Percentiles rank a stretch among this genome's conserved stretches.
Conservation (phyloP, 1,284 basidiomycete genomes). For the Taiwanofungus camphoratus region DNA sequence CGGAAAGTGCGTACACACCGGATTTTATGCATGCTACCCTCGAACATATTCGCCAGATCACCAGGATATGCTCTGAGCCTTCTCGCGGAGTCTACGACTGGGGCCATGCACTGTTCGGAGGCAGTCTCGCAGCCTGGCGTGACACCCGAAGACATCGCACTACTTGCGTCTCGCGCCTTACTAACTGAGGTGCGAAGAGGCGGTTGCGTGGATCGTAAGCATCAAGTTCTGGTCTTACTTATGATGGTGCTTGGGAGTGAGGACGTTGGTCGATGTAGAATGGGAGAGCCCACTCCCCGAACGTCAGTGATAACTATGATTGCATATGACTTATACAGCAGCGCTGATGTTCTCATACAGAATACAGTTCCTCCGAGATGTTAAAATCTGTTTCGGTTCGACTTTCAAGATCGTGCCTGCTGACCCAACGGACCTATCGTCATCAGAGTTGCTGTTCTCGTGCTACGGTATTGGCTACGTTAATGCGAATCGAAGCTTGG, state of each 20-base stretch:
- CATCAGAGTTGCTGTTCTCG: conserved; percentile 60
- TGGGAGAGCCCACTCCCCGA: conserved; percentile 77
- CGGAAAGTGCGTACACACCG: conserved; percentile 67
- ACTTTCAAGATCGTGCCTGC: conserved; percentile 42
- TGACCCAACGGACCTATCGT: conserved; percentile 42
- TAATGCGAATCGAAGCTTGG: conserved; percentile 69
- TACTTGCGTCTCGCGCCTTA: conserved; percentile 73
- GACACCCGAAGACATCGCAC: conserved; percentile 90
- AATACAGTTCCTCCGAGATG: conserved; percentile 86
- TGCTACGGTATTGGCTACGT: conserved; percentile 78
- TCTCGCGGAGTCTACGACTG: conserved; percentile 89
- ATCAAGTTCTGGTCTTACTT: conserved; percentile 85
- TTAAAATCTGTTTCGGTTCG: conserved; percentile 75
- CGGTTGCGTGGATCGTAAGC: conserved; percentile 88
- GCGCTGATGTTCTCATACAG: conserved; percentile 36
- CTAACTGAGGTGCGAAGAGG: conserved; percentile 76
- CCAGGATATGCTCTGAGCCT: conserved; percentile 94
- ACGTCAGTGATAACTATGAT: conserved; percentile 59
- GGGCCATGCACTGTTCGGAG: conserved; percentile 85
- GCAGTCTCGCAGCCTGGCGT: conserved; percentile 72
- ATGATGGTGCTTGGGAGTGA: conserved; percentile 96
- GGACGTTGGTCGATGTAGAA: conserved; percentile 86
- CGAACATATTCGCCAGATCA: conserved; percentile 49
- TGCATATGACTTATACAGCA: too few species aligned
- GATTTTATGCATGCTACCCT: not conserved